These are phyloP conservation scores for Backusella luteola DNA, from an alignment of 192 early-diverging fungal genomes.

Conservation along the genomic window DNA sequence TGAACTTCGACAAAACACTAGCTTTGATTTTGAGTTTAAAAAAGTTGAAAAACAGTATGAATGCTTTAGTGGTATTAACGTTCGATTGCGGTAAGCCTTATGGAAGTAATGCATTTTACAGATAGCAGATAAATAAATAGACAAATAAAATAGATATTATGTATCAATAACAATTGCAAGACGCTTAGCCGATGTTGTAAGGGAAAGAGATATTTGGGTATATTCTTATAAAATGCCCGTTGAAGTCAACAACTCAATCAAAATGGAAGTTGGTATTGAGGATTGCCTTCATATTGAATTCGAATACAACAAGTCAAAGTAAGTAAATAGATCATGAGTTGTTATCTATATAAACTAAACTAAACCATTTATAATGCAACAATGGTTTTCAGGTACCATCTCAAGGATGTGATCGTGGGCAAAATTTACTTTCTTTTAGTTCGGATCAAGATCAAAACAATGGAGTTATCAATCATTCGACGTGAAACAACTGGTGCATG, in stretches of 20 bases:
- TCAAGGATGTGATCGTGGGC: constrained; percentile 99
- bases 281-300: constrained; percentile 99
- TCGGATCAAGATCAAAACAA: constrained; percentile 99
- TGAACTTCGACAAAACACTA: constrained; percentile 76
- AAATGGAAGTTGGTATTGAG: constrained; percentile 99
- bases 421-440: constrained; percentile 99
- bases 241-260: constrained; percentile 91
- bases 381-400: constrained; percentile 70
- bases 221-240: constrained; percentile 93
- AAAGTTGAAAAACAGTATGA: constrained; percentile 99
- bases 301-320: constrained; percentile 99
- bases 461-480: constrained; percentile 98
- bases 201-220: constrained; percentile 98
- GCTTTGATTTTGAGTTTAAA: constrained; percentile 97
- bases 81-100: constrained; percentile 75
- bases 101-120: background rate
- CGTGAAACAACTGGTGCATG: constrained; percentile 93
- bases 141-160: constrained; percentile 70
- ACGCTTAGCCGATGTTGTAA: constrained; percentile 84
- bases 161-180: constrained; percentile 88
- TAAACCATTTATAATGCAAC: background rate
- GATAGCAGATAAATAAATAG: background rate
- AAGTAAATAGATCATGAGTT: constrained; percentile 23
- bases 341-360: background rate
- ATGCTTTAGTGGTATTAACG: constrained; percentile 97